Base-by-base conservation (phyloP, 2,329 filamentous ascomycete genomes). In the Lasiodiplodia citricola region DNA sequence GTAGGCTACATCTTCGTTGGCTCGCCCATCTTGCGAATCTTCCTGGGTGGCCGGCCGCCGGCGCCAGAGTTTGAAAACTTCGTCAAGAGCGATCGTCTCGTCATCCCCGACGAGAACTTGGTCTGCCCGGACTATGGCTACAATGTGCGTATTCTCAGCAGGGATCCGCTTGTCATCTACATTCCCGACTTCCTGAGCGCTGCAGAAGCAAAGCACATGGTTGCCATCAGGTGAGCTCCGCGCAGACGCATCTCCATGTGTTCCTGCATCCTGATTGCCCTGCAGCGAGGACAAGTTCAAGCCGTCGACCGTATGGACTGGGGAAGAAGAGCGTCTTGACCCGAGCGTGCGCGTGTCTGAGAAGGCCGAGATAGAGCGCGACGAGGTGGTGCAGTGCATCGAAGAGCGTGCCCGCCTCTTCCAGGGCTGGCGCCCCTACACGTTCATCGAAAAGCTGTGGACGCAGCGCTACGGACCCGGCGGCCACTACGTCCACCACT, bases 371-470 rank as follows among this genome's bases (percentile, higher is more conserved):
- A 73, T 79, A 1, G 74, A 77, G 3, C 76, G 78, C 37, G 81
- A 84, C 72, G 71, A 78, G 23, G 80, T 80, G 0, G 86, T 89
- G 8, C 84, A 86, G 69, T 90, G 87, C 73, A 84, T 90, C 69
- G 87, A 89, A 74, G 78, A 83, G 38, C 85, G 88, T 65, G 87
- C 87, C 11, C 83, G 86, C 7, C 76, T 80, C 10, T 87, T 90
- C 74, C 88, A 90, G 75, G 88, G 88, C 72, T 89, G 87, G 87
- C 83, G 83, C 1, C 80, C 82, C 1, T 79, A 87, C 64, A 82
- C 88, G 0, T 87, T 87, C 68, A 85, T 90, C 74, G 88, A 90
- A 76, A 83, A 85, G 62, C 82, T 90, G 71, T 88, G 87, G 85
- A 85, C 85, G 1, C 87, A 90, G 73, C 81, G 85, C 63, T 90